Percentiles rank a stretch among this genome's conserved stretches.
These are phyloP conservation scores for Purshia tridentata DNA, from an alignment of 306 rosid genomes.

Conservation along the genomic window DNA sequence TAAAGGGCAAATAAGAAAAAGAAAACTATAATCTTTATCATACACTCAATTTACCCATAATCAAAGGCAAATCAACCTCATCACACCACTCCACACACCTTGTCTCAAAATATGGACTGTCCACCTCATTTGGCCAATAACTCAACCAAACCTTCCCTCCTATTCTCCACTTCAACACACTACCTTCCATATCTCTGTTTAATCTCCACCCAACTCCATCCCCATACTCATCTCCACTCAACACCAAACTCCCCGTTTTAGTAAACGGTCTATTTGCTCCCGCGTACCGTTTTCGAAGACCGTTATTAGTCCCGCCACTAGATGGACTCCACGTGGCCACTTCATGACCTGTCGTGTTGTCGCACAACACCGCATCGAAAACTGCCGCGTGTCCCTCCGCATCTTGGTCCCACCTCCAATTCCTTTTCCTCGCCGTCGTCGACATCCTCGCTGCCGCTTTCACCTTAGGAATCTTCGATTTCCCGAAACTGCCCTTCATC, in stretches of 20 bases:
- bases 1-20: background rate
- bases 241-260: conserved; percentile 65
- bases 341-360: conserved; percentile 57
- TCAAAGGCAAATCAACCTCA: conserved; percentile 93
- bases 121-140: conserved; percentile 56
- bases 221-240: conserved; percentile 76
- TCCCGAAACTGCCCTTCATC: conserved; percentile 54
- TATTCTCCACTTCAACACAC: conserved; percentile 87
- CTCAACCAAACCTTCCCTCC: conserved; percentile 80
- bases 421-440: conserved; percentile 39
- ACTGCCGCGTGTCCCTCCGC: conserved; percentile 81
- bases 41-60: conserved; percentile 35
- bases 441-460: conserved; percentile 41
- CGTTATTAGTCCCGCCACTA: conserved; percentile 15
- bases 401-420: conserved; percentile 92
- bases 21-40: background rate
- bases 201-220: conserved; percentile 76
- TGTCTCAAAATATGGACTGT: conserved; percentile 55
- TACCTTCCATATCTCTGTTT: conserved; percentile 85
- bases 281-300: conserved; percentile 35
- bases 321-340: conserved; percentile 42
- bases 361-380: conserved; percentile 65
- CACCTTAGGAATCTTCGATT: conserved; percentile 33
- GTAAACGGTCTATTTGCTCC: conserved; percentile 55
- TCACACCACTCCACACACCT: conserved; percentile 88